phyloP scores from a whole-genome alignment of 345 rosid species.

The Mallotus nudiflorus region DNA sequence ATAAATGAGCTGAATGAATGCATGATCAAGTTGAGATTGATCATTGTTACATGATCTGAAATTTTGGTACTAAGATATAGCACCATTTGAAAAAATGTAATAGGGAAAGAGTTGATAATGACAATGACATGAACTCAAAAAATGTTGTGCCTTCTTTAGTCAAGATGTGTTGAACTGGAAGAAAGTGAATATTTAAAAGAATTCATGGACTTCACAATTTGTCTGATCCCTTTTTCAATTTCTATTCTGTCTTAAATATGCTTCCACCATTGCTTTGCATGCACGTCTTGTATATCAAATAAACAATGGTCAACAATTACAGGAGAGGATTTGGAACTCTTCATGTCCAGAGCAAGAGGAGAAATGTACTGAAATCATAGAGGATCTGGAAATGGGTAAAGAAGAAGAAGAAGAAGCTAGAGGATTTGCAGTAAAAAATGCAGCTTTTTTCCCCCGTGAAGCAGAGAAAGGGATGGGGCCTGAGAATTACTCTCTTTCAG shows the following conservation, averaged over 20 bases:
- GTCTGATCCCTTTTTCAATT: background rate
- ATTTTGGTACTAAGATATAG: too few species aligned
- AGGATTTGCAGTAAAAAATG: constrained; percentile 69
- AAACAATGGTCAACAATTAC: background rate
- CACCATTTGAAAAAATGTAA: too few species aligned
- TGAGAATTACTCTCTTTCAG: constrained; percentile 69
- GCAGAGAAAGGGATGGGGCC: constrained; percentile 81
- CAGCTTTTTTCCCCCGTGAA: constrained; percentile 73
- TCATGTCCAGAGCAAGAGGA: constrained; percentile 14
- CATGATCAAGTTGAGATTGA: too few species aligned
- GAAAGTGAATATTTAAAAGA: too few species aligned
- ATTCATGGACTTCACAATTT: background rate
- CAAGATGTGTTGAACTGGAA: too few species aligned
- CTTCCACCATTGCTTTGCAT: background rate
- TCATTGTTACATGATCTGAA: too few species aligned
- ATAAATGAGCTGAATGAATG: too few species aligned
- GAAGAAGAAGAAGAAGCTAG: constrained; percentile 36
- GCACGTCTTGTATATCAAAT: background rate
- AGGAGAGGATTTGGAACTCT: constrained; percentile 26
- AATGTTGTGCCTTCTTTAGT: too few species aligned
- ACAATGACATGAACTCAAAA: too few species aligned
- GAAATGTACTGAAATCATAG: background rate
- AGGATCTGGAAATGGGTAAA: background rate
- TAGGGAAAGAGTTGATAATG: too few species aligned
- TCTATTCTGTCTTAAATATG: background rate